Evolutionary conservation across 2,329 filamentous ascomycete genomes (phyloP).

Genomic region (Graphilbum ipis-grandicollis): DNA sequence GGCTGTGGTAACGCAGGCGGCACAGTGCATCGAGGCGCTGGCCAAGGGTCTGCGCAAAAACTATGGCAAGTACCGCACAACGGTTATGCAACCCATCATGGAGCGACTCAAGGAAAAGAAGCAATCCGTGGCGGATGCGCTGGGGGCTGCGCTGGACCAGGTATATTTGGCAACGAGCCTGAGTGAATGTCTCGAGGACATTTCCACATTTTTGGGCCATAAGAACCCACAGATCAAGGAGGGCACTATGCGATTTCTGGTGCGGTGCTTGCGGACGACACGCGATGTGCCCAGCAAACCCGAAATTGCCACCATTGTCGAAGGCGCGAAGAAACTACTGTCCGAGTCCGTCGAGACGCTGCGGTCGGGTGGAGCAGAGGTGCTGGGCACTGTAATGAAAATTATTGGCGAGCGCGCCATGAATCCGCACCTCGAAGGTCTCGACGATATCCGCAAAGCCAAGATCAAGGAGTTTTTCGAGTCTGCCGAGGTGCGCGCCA

Average conservation of each 20-base stretch:
- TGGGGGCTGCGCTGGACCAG: conserved; percentile 67
- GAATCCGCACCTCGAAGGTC: conserved; percentile 76
- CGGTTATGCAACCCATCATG: conserved; percentile 76
- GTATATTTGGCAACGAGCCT: conserved; percentile 50
- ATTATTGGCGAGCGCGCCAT: conserved; percentile 94
- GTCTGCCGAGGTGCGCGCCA: conserved; percentile 67
- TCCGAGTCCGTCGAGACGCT: conserved; percentile 76
- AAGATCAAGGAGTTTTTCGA: conserved; percentile 92
- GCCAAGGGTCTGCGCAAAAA: conserved; percentile 67
- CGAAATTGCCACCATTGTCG: conserved; percentile 74
- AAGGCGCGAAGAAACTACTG: conserved; percentile 73
- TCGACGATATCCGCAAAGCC: conserved; percentile 88
- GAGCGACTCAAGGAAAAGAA: conserved; percentile 98
- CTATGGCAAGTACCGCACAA: conserved; percentile 66
- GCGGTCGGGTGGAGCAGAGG: conserved; percentile 77
- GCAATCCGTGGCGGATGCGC: conserved; percentile 67
- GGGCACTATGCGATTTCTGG: conserved; percentile 84
- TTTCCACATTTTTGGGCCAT: conserved; percentile 65
- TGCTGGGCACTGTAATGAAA: conserved; percentile 92
- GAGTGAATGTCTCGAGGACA: conserved; percentile 82
- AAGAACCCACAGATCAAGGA: conserved; percentile 98
- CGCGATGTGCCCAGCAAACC: conserved; percentile 67
- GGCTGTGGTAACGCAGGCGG: conserved; percentile 80
- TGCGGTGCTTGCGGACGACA: conserved; percentile 69
- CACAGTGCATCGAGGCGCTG: conserved; percentile 78